Evolutionary conservation across 805 yeast genomes (phyloP), one percentile per base, ranked within the genome.

Genomic region (Candida loeiensis): DNA sequence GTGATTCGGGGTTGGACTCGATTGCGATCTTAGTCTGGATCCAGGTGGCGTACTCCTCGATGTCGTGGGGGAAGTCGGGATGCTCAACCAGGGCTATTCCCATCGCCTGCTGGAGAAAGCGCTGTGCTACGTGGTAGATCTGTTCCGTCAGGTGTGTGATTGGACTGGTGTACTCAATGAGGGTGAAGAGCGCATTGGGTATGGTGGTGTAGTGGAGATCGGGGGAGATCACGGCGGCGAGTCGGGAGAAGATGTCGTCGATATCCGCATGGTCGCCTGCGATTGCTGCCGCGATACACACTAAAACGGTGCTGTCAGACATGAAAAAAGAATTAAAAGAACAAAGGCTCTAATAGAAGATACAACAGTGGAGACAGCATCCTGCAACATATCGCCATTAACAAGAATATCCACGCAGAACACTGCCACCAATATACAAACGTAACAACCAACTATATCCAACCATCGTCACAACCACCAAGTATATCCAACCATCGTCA

Each of bases 321-420:
- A 28, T 28, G 6, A 28, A 3, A 14, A 15, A 15, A 14, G 31
- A 28, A 14, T n/a, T 11, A 8, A 11, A 53, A 37, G 69, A 65
- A 40, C 69, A 61, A 44, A 55, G 50, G 20, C n/a, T n/a, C n/a
- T n/a, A 21, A 21, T 9, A 21, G 24, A 21, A 21, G 6, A 21
- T 21, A 21, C 24, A 21, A 9, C 6, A 21, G n/a, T n/a, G n/a
- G n/a, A n/a, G n/a, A n/a, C n/a, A n/a, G n/a, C n/a, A n/a, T n/a
- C n/a, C n/a, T n/a, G n/a, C n/a, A n/a, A n/a, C n/a, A n/a, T n/a
- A n/a, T n/a, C n/a, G n/a, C n/a, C n/a, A n/a, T n/a, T n/a, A n/a
- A n/a, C n/a, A n/a, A n/a, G n/a, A n/a, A n/a, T n/a, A n/a, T n/a
- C n/a, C n/a, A n/a, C n/a, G n/a, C n/a, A n/a, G n/a, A n/a, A n/a